These are phyloP conservation scores for Leccinum boreale DNA, from an alignment of 768 basidiomycete genomes.

Conservation along the genomic window DNA sequence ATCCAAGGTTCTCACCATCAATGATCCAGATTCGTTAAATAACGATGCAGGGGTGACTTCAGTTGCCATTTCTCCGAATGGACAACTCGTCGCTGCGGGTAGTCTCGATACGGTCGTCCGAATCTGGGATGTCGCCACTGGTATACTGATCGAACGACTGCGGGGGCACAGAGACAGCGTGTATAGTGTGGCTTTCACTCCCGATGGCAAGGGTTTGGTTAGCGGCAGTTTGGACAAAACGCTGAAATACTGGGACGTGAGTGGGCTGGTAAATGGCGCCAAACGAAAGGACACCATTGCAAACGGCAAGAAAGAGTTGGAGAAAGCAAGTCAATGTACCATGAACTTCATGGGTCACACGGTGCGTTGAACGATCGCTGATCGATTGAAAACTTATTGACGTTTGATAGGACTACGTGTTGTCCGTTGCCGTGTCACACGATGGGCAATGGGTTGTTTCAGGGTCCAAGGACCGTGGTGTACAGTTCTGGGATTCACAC, in stretches of 20 bases:
- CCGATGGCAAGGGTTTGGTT: conserved; percentile 84
- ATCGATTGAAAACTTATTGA: neutral
- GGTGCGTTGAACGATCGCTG: conserved; percentile 35
- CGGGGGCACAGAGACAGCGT: conserved; percentile 82
- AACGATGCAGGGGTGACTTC: conserved; percentile 71
- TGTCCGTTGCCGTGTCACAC: conserved; percentile 78
- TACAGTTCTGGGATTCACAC: conserved; percentile 89
- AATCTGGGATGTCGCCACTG: conserved; percentile 74
- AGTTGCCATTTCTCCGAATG: conserved; percentile 77
- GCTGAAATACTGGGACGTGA: conserved; percentile 82
- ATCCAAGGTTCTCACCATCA: conserved; percentile 36
- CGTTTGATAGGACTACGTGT: conserved; percentile 57
- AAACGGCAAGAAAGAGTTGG: conserved; percentile 48
- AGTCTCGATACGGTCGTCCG: conserved; percentile 74
- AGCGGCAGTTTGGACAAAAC: conserved; percentile 91
- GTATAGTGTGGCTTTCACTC: conserved; percentile 89
- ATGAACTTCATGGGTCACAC: conserved; percentile 92
- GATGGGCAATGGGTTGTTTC: conserved; percentile 96
- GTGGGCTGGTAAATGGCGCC: conserved; percentile 28
- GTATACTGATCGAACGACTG: conserved; percentile 66
- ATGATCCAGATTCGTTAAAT: conserved; percentile 48
- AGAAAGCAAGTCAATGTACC: conserved; percentile 56
- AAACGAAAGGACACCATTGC: conserved; percentile 35
- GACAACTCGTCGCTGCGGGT: conserved; percentile 62
- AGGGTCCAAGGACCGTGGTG: conserved; percentile 93